Conservation (phyloP, 2,329 filamentous ascomycete genomes). For the Alternaria arbusti region DNA sequence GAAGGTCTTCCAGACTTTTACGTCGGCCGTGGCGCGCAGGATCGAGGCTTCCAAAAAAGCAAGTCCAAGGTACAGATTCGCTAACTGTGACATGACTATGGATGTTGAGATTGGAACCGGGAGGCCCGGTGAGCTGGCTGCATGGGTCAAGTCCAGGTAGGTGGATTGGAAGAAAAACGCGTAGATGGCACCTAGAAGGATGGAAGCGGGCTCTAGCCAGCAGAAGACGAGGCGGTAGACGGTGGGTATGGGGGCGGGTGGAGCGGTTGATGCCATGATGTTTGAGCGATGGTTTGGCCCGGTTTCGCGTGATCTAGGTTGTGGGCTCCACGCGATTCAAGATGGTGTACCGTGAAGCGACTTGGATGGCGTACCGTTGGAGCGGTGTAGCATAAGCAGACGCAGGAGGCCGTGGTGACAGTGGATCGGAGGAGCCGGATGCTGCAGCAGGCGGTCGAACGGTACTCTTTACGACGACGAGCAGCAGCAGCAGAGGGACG, state of each 20-base stretch:
- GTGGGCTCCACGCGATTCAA: constrained; percentile 13
- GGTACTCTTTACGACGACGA: background rate
- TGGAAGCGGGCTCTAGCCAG: constrained; percentile 68
- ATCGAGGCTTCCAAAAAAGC: constrained; percentile 79
- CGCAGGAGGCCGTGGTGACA: background rate
- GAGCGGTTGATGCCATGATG: constrained; percentile 26
- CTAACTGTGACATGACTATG: constrained; percentile 75
- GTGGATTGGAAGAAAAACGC: constrained; percentile 57
- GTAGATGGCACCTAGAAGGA: constrained; percentile 60
- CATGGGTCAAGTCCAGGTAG: constrained; percentile 71
- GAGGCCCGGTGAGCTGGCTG: constrained; percentile 56
- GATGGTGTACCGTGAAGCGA: background rate
- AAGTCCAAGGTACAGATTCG: constrained; percentile 79
- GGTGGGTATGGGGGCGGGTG: constrained; percentile 59
- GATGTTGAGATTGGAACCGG: constrained; percentile 65
- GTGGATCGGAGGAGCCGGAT: background rate
- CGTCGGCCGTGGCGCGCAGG: constrained; percentile 70
- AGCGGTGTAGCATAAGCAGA: constrained; percentile 3
- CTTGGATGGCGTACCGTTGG: background rate
- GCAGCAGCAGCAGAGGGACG: background rate
- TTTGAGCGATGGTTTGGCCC: constrained; percentile 2
- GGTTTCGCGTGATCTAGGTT: constrained; percentile 15
- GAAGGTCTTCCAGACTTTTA: constrained; percentile 72
- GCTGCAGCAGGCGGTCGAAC: background rate
- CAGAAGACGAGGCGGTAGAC: constrained; percentile 77